Evolutionary conservation across 148 eudicot species (phyloP).

Genomic region (Talinum fruticosum): DNA sequence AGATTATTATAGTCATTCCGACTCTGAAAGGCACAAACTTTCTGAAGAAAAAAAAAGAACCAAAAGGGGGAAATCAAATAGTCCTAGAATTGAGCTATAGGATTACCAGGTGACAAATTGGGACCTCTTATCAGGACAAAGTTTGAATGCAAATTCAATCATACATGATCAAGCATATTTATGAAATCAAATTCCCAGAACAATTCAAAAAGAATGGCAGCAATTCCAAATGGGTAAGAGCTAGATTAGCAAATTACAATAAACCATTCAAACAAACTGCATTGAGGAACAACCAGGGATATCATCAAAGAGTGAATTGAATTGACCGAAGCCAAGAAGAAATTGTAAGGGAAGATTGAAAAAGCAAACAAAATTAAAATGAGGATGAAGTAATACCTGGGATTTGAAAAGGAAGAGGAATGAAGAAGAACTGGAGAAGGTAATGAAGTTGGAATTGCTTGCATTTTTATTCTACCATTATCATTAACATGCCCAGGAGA

Average conservation of each 20-base stretch:
- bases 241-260: not conserved
- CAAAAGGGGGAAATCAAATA: not conserved
- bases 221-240: constrained; percentile 7
- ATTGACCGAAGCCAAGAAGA: not conserved
- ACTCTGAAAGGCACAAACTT: not conserved
- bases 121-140: not conserved
- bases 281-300: not conserved
- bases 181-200: not conserved
- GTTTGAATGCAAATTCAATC: not conserved
- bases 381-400: constrained; percentile 13
- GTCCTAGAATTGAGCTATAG: not conserved
- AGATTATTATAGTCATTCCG: no score
- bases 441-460: constrained; percentile 13
- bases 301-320: not conserved
- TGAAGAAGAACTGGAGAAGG: constrained; percentile 6
- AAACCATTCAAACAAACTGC: not conserved
- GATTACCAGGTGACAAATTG: no score
- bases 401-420: constrained; percentile 7
- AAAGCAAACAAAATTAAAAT: not conserved
- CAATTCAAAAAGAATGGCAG: not conserved
- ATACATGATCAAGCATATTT: not conserved
- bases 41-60: not conserved
- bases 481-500: not conserved
- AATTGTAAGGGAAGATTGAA: not conserved
- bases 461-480: constrained; percentile 4